phyloP scores from a whole-genome alignment of 345 rosid species.

The Streptanthus diversifolius region DNA sequence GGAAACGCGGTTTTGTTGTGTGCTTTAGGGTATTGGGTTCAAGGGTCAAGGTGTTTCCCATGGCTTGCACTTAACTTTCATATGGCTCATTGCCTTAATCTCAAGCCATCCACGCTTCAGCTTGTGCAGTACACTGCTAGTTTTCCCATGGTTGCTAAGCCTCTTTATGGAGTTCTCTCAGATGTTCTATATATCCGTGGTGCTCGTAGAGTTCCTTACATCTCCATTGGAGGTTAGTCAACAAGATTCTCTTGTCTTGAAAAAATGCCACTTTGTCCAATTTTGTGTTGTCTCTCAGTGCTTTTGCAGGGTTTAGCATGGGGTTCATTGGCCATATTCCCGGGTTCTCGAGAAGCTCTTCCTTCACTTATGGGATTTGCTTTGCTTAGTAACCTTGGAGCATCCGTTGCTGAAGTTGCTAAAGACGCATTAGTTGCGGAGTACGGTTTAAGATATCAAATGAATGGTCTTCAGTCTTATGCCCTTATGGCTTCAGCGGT shows the following conservation, averaged over 20 bases:
- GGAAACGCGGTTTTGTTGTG: constrained; percentile 53
- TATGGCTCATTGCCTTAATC: constrained; percentile 62
- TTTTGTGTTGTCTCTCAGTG: constrained; percentile 39
- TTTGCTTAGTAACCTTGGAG: constrained; percentile 79
- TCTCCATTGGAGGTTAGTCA: constrained; percentile 73
- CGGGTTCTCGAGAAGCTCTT: constrained; percentile 54
- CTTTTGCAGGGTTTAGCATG: constrained; percentile 72
- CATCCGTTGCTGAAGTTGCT: constrained; percentile 78
- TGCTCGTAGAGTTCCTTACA: constrained; percentile 79
- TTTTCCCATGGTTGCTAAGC: constrained; percentile 91
- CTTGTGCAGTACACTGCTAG: constrained; percentile 71
- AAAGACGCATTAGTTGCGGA: constrained; percentile 88
- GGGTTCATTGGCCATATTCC: constrained; percentile 64
- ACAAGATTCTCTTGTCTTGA: background rate
- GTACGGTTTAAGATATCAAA: constrained; percentile 56
- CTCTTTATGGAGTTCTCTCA: constrained; percentile 74
- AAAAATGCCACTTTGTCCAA: background rate
- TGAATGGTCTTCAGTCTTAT: constrained; percentile 61
- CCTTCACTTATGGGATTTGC: constrained; percentile 57
- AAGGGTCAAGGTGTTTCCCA: constrained; percentile 91
- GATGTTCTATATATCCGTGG: constrained; percentile 67
- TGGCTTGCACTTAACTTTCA: constrained; percentile 90
- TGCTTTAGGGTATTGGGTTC: constrained; percentile 85
- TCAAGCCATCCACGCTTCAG: constrained; percentile 77
- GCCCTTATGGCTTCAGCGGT: constrained; percentile 82